phyloP scores from a whole-genome alignment of 2,329 filamentous ascomycete genomes.

The Fusarium odoratissimum region DNA sequence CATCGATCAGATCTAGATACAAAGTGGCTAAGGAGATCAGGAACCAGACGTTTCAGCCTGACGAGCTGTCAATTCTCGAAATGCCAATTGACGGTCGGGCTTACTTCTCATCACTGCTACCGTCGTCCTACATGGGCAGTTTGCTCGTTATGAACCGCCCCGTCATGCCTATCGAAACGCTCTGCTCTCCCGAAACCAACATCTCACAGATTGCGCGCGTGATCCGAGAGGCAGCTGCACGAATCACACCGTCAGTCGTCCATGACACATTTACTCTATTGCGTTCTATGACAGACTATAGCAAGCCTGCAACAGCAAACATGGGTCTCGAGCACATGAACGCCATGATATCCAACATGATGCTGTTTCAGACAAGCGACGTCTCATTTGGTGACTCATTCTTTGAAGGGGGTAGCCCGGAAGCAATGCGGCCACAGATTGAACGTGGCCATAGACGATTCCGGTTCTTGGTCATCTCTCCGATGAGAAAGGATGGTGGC shows the following conservation, averaged over 20 bases:
- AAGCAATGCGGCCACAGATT: slow-evolving; percentile 9
- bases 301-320: slow-evolving; percentile 16
- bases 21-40: slow-evolving; percentile 2
- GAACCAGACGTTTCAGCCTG: not conserved
- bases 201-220: not conserved
- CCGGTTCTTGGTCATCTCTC: slow-evolving; percentile 11
- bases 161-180: not conserved
- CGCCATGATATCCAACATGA: slow-evolving; percentile 13
- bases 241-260: slow-evolving; percentile 1
- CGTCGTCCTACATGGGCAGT: slow-evolving; percentile 12
- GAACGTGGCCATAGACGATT: slow-evolving; percentile 2
- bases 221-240: not conserved
- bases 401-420: slow-evolving; percentile 6
- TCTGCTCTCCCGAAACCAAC: not conserved
- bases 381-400: slow-evolving; percentile 5
- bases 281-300: slow-evolving; percentile 4
- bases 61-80: slow-evolving; percentile 7
- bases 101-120: slow-evolving; percentile 4
- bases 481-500: not conserved
- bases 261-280: slow-evolving; percentile 7
- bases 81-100: slow-evolving; percentile 14
- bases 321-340: slow-evolving; percentile 18
- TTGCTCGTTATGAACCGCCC: slow-evolving; percentile 1
- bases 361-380: slow-evolving; percentile 8
- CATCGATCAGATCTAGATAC: slow-evolving; percentile 6